phyloP scores from a whole-genome alignment of 495 filamentous ascomycete species.

The Apiosordaria backusii region DNA sequence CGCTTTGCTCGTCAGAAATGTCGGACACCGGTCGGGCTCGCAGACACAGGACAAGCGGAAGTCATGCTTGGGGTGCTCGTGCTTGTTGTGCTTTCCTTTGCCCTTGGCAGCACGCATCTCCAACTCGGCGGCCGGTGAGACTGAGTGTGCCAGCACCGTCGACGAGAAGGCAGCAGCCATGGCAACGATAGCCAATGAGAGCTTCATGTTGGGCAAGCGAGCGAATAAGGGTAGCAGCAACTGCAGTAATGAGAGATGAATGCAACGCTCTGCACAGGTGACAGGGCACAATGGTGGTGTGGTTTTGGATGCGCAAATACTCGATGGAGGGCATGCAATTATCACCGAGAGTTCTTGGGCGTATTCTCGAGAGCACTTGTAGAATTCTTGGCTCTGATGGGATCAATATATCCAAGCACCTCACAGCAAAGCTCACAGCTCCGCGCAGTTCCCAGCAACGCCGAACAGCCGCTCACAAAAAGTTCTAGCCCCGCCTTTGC shows the following conservation, averaged over 20 bases:
- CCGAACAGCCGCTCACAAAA: too few species aligned
- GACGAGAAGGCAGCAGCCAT: constrained; percentile 4
- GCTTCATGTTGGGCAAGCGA: constrained; percentile 12
- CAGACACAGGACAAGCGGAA: constrained; percentile 19
- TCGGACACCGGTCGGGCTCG: constrained; percentile 14
- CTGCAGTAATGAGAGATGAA: neutral
- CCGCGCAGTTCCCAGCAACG: too few species aligned
- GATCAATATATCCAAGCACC: neutral
- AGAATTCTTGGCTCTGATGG: neutral
- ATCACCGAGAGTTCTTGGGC: too few species aligned
- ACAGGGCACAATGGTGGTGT: neutral
- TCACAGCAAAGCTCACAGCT: neutral
- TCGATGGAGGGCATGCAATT: too few species aligned
- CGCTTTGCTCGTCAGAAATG: constrained; percentile 16
- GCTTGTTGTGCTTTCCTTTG: constrained; percentile 8
- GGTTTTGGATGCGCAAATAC: neutral
- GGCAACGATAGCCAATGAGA: constrained; percentile 4
- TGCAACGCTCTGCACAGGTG: neutral
- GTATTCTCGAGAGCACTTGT: too few species aligned
- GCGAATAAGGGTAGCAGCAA: neutral
- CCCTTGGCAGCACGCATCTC: constrained; percentile 4
- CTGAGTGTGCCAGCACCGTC: neutral
- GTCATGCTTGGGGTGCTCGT: constrained; percentile 11
- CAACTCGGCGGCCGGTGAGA: neutral
- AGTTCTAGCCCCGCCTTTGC: neutral